phyloP scores from a whole-genome alignment of 192 early-diverging fungal species.

The Gryganskiella cystojenkinii region DNA sequence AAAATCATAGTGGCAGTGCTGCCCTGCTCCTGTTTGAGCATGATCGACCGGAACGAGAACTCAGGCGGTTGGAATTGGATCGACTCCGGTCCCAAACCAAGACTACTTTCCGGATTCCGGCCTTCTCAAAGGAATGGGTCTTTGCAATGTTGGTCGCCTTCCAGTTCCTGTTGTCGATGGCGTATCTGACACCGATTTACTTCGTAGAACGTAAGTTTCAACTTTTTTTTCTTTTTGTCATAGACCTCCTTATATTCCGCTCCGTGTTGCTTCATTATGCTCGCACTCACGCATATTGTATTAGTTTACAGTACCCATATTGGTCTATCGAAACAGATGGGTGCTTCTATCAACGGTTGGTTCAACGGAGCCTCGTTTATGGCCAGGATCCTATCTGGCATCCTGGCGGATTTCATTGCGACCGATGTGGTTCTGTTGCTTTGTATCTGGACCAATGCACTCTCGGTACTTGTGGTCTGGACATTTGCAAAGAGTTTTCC shows the following conservation, averaged over 20 bases:
- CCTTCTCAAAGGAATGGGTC: conserved; percentile 1
- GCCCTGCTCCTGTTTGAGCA: conserved; percentile 21
- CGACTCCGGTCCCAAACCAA: background rate
- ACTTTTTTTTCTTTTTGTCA: background rate
- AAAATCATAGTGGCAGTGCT: conserved; percentile 7
- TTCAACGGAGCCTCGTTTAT: conserved; percentile 39
- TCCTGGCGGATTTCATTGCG: conserved; percentile 48
- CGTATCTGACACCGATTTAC: conserved; percentile 31
- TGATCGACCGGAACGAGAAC: background rate
- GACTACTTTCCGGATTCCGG: background rate
- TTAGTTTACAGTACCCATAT: conserved; percentile 38
- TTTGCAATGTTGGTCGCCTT: conserved; percentile 16
- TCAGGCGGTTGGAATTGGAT: background rate
- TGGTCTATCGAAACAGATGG: conserved; percentile 22
- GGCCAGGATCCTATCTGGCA: conserved; percentile 23
- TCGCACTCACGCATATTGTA: no score
- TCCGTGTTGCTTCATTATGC: background rate
- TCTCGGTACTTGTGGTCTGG: conserved; percentile 57
- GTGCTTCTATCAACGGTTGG: conserved; percentile 31
- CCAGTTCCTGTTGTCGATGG: conserved; percentile 24
- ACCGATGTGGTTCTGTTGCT: conserved; percentile 43
- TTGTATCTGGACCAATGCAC: conserved; percentile 10
- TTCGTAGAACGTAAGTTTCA: conserved; percentile 30
- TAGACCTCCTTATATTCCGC: background rate
- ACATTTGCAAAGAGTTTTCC: conserved; percentile 51